Percentiles rank a stretch among this genome's conserved stretches.
phyloP scores from a whole-genome alignment of 1,284 basidiomycete species.

The Phaffia rhodozyma region DNA sequence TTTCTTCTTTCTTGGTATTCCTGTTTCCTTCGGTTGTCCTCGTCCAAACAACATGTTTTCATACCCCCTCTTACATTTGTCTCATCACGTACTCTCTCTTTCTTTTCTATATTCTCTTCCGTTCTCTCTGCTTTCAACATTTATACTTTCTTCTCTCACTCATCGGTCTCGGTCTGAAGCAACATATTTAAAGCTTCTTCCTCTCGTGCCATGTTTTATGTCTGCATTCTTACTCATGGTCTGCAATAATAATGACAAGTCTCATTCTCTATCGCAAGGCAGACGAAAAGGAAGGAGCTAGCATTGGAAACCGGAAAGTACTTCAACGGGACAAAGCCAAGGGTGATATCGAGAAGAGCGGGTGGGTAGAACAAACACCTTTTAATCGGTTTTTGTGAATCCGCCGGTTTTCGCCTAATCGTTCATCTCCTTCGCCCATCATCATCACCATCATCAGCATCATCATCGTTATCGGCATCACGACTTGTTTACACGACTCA shows the following conservation, averaged over 20 bases:
- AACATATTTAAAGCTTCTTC: neutral
- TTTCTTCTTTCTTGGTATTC: constrained; percentile 35
- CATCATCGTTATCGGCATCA: neutral
- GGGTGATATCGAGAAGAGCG: too few species aligned
- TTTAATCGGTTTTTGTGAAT: too few species aligned
- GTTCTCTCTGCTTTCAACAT: neutral
- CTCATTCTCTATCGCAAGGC: neutral
- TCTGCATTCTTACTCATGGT: neutral
- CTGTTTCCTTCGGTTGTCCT: neutral
- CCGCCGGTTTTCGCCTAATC: neutral
- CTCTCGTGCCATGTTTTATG: neutral
- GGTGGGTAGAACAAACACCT: too few species aligned
- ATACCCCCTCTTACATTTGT: neutral
- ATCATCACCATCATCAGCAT: neutral
- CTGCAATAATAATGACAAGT: neutral
- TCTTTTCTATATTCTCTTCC: neutral
- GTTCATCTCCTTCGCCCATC: neutral
- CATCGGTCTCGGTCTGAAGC: too few species aligned
- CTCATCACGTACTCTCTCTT: constrained; percentile 10
- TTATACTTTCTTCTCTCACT: neutral
- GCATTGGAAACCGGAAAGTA: neutral
- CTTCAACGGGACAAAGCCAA: too few species aligned
- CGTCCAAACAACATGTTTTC: neutral
- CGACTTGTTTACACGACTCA: too few species aligned
- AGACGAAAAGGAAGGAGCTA: neutral